These are phyloP conservation scores for Backusella morwellensis DNA, from an alignment of 192 early-diverging fungal genomes.

Conservation along the genomic window DNA sequence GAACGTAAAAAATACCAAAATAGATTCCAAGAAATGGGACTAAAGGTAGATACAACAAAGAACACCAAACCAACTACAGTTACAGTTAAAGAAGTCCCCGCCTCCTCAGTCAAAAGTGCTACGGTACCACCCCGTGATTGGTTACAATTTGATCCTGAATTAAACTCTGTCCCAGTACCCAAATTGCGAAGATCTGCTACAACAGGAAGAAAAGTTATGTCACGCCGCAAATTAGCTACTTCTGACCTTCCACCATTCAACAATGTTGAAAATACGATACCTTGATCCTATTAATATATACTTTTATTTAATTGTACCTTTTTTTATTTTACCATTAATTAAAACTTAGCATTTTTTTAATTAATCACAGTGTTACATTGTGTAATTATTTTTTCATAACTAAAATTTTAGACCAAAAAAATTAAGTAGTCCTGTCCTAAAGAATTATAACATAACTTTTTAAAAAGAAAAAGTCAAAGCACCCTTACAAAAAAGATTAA, in stretches of 20 bases:
- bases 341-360: slow-evolving; percentile 2
- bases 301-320: background rate
- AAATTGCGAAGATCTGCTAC: slow-evolving; percentile 4
- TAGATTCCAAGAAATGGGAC: slow-evolving; percentile 8
- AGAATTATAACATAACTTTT: background rate
- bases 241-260: background rate
- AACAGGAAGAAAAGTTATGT: background rate
- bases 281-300: background rate
- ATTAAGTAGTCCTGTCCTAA: background rate
- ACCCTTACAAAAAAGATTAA: background rate
- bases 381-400: background rate
- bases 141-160: slow-evolving; percentile 13
- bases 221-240: background rate
- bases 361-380: background rate
- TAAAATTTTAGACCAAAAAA: background rate
- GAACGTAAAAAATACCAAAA: slow-evolving; percentile 11
- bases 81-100: background rate
- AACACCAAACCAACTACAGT: background rate
- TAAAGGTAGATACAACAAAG: background rate
- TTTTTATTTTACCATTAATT: background rate
- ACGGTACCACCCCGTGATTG: slow-evolving; percentile 13
- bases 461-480: background rate
- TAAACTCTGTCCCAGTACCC: slow-evolving; percentile 9
- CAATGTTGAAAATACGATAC: background rate
- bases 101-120: slow-evolving; percentile 9